Percentiles rank a stretch among this genome's conserved stretches.
These are phyloP conservation scores for Stellera chamaejasme DNA, from an alignment of 345 rosid species.

Conservation along the genomic window DNA sequence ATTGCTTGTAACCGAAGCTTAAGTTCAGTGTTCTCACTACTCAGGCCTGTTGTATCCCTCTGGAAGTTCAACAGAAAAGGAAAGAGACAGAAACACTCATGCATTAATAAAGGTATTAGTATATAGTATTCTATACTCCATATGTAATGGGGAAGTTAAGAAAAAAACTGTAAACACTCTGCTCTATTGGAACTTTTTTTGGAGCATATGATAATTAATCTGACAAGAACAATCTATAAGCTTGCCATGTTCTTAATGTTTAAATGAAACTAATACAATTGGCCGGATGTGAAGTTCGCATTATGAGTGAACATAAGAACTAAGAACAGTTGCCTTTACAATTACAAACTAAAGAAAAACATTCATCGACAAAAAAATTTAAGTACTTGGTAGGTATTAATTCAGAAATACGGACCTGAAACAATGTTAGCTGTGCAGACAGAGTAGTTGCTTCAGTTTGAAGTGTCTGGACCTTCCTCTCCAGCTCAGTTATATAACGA, in stretches of 20 bases:
- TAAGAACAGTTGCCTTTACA: not conserved
- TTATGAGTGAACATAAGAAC: not conserved
- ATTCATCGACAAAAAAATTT: too few species aligned
- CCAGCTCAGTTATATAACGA: conserved; percentile 66
- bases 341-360: too few species aligned
- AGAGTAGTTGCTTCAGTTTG: conserved; percentile 92
- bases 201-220: conserved; percentile 1
- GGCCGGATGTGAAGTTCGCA: not conserved
- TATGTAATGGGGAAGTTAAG: not conserved
- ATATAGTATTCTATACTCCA: not conserved
- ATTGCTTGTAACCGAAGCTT: conserved; percentile 84
- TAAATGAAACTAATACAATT: conserved; percentile 1
- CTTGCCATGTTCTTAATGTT: not conserved
- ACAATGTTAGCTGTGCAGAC: conserved; percentile 74
- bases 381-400: not conserved
- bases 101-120: not conserved
- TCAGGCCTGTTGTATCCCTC: conserved; percentile 83
- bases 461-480: conserved; percentile 79
- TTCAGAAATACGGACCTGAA: conserved; percentile 44
- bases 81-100: conserved; percentile 1
- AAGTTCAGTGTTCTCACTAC: conserved; percentile 82
- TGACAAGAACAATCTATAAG: conserved; percentile 1
- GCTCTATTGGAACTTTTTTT: not conserved
- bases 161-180: too few species aligned
- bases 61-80: conserved; percentile 22